A percentile compares a stretch with the other conserved stretches of the same genome.
These are phyloP conservation scores for Forsythia viridissima DNA, from an alignment of 257 asterid genomes.

Conservation along the genomic window DNA sequence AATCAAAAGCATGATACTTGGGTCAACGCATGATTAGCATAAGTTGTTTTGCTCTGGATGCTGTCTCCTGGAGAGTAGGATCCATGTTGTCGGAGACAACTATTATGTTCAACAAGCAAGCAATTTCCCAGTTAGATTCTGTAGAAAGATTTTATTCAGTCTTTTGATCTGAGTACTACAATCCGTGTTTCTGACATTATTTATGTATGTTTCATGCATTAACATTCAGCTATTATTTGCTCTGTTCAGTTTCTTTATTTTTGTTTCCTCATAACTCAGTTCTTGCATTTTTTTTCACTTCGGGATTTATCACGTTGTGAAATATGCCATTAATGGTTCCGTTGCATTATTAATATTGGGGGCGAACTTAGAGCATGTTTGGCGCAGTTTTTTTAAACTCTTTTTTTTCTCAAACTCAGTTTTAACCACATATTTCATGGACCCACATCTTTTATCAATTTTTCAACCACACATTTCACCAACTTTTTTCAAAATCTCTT, in stretches of 20 bases:
- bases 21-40: background rate
- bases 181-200: too few relatives aligned
- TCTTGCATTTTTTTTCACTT: background rate
- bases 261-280: background rate
- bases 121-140: background rate
- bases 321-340: slow-evolving; percentile 2
- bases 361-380: background rate
- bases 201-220: background rate
- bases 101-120: background rate
- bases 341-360: slow-evolving; percentile 4
- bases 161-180: too few relatives aligned
- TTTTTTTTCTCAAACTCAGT: too few relatives aligned
- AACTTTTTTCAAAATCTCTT: too few relatives aligned
- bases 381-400: too few relatives aligned
- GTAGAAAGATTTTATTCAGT: background rate
- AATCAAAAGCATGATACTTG: slow-evolving; percentile 11
- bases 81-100: slow-evolving; percentile 3
- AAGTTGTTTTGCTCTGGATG: background rate
- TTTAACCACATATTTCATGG: too few relatives aligned
- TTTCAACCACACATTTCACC: too few relatives aligned
- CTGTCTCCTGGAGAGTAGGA: background rate
- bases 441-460: too few relatives aligned
- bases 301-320: slow-evolving; percentile 11
- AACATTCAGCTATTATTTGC: background rate
- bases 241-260: background rate